Evolutionary conservation across 352 stramenopile species (phyloP).

Genomic region (Phytophthora fragariae): DNA sequence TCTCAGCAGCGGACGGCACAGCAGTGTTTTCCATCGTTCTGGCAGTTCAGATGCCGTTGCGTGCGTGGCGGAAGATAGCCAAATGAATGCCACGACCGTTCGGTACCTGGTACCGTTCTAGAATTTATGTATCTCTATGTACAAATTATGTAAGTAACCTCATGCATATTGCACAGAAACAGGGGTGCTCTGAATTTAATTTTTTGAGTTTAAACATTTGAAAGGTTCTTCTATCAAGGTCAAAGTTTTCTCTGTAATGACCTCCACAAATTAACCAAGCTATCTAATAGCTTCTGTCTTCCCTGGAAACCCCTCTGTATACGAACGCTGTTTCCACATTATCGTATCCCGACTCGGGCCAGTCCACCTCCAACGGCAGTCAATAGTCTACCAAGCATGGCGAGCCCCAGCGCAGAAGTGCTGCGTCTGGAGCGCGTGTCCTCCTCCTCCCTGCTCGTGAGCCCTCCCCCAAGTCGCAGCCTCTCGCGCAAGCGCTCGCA

Average conservation of each 20-base stretch:
- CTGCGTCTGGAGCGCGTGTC: conserved; percentile 8
- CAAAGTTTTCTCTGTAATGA: not conserved
- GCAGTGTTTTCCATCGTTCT: conserved; percentile 36
- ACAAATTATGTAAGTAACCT: not conserved
- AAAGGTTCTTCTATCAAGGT: conserved; percentile 10
- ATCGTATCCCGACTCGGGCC: conserved; percentile 10
- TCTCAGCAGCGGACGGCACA: conserved; percentile 6
- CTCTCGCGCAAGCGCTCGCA: conserved; percentile 39
- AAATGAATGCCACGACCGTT: conserved; percentile 3
- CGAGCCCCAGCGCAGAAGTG: conserved; percentile 32
- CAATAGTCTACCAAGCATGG: conserved; percentile 17
- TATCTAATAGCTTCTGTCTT: not conserved
- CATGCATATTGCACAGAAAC: not conserved
- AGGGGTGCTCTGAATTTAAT: conserved; percentile 18
- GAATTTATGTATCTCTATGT: conserved; percentile 1
- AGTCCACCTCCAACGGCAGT: conserved; percentile 17
- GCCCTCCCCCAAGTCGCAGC: conserved; percentile 23
- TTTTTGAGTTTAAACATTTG: conserved; percentile 25
- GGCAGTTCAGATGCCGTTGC: not conserved
- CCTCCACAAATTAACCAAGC: not conserved
- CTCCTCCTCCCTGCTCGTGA: conserved; percentile 25
- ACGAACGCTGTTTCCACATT: not conserved
- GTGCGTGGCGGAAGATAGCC: not conserved
- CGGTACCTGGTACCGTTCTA: conserved; percentile 7
- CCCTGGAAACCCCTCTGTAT: conserved; percentile 1